Base-by-base conservation (phyloP, 2,329 filamentous ascomycete species). In the Lachnellula hyalina region DNA sequence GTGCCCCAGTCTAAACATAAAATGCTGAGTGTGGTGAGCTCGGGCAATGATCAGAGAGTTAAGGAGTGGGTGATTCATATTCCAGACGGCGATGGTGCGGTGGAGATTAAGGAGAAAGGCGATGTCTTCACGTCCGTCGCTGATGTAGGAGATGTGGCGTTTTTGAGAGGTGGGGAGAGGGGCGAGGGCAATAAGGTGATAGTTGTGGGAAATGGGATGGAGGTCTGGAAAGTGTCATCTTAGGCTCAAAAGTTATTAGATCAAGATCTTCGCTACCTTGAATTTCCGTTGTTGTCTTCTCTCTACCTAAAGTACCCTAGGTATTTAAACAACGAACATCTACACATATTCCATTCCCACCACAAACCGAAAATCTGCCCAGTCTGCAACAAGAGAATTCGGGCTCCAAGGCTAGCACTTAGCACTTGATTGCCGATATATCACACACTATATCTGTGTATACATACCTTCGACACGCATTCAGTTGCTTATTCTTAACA, bases 31-130 rank as follows among this genome's bases (percentile, higher is more conserved):
- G 65, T 77, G 15, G 72, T 77, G 28, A 80, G 73, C 8, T 72
- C 75, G 34, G 80, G 83, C 65, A 86, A 84, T 58, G 83, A 86
- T 67, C 83, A 86, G 70, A 72, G 80, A 15, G 69, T 85, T 47
- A 83, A 80, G 71, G 63, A 74, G 5, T 85, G 82, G 82, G 23
- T 14, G 21, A 2, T 51, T 23, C 40, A n/a, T n/a, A 17, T 51
- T 17, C 4, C 36, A 36, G 48, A 45, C 52, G 49, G 53, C 21
- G 49, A 61, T 42, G 48, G 51, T 36, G 46, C 47, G 9, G 49
- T 68, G 1, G 58, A 58, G 14, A 67, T 80, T 3, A 66, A 71
- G 47, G 63, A 81, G 51, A 57, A 78, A n/a, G 75, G 73, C 25
- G 75, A 82, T 57, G 65, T 68, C 17, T 82, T 81, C 60, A 85